phyloP scores from a whole-genome alignment of 148 eudicot species.

The Drosera capensis region DNA sequence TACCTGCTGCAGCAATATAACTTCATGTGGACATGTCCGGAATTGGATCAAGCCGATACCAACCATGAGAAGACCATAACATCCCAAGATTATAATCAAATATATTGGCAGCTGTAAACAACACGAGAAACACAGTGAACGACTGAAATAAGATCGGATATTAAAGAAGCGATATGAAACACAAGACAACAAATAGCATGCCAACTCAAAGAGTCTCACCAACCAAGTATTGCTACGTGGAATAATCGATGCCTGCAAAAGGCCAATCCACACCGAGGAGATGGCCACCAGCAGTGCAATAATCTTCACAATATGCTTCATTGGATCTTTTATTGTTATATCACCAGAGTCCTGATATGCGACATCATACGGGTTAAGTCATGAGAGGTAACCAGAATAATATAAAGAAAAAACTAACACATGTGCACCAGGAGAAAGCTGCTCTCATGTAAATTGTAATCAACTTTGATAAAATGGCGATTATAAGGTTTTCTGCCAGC shows the following conservation, averaged over 20 bases:
- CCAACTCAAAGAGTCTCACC: conserved; percentile 57
- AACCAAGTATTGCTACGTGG: conserved; percentile 66
- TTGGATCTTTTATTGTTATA: conserved; percentile 2
- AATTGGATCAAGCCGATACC: conserved; percentile 65
- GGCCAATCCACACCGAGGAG: conserved; percentile 57
- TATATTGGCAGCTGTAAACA: conserved; percentile 55
- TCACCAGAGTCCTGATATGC: conserved; percentile 1
- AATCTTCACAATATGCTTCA: conserved; percentile 90
- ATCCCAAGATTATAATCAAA: conserved; percentile 12
- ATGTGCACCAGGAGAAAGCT: neutral
- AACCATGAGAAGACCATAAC: conserved; percentile 60
- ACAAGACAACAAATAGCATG: neutral
- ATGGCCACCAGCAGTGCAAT: conserved; percentile 49
- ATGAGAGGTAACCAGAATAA: neutral
- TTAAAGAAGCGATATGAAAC: neutral
- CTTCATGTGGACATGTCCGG: conserved; percentile 77
- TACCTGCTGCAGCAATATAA: conserved; percentile 63
- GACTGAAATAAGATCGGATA: neutral
- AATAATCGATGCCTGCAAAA: conserved; percentile 43
- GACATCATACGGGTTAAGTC: neutral
- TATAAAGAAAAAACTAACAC: neutral
- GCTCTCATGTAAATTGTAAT: too few relatives aligned
- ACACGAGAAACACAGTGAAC: neutral
- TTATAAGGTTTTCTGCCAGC: too few relatives aligned
- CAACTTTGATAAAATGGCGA: too few relatives aligned